Evolutionary conservation across 106 monocot species (phyloP).

Genomic region (Chionographis japonica): DNA sequence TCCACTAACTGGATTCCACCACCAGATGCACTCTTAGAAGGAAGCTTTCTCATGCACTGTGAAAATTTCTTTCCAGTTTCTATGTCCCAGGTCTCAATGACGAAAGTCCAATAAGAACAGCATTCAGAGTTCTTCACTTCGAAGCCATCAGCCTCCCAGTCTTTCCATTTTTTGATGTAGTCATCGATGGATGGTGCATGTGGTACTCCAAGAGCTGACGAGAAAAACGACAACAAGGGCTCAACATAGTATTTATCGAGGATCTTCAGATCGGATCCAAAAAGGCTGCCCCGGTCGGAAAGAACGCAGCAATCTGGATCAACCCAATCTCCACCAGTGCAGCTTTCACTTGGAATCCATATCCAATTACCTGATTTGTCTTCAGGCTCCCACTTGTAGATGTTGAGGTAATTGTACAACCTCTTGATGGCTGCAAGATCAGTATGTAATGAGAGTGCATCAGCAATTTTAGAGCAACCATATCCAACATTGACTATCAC

Average conservation of each 20-base stretch:
- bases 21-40: background rate
- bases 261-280: background rate
- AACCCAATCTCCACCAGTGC: background rate
- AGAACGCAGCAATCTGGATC: background rate
- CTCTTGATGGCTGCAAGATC: background rate
- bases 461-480: background rate
- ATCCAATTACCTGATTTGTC: background rate
- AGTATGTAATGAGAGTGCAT: background rate
- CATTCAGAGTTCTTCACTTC: background rate
- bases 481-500: background rate
- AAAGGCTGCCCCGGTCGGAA: background rate
- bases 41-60: background rate
- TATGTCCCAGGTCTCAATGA: background rate
- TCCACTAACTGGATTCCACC: background rate
- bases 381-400: background rate
- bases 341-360: background rate
- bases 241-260: background rate
- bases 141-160: background rate
- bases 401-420: background rate
- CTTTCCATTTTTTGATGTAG: background rate
- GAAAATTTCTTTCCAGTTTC: no score
- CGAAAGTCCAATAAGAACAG: background rate
- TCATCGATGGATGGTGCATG: background rate
- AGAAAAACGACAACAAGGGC: background rate
- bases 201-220: background rate